Base-by-base conservation (phyloP, 2,329 filamentous ascomycete species). In the Rhynchosporium agropyri region DNA sequence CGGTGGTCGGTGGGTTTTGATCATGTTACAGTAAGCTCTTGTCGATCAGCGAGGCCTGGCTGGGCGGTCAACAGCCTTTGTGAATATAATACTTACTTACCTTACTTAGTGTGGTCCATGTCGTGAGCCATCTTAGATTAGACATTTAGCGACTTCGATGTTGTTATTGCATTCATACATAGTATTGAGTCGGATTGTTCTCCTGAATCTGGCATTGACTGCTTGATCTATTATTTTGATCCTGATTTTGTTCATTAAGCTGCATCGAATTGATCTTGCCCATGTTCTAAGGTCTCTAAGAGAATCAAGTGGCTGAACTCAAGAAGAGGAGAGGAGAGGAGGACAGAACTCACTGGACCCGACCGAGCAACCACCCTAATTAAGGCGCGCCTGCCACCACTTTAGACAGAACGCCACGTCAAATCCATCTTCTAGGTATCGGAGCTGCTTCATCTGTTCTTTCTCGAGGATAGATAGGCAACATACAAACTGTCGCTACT, bases 341-440 rank as follows among this genome's bases (percentile, higher is more conserved):
- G 20, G 20, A 20, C 20, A 20, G 20, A 20, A 53, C 50, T 53
- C 33, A 53, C 31, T 33, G 50, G 38, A 53, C 31, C 20, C 20
- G 20, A 20, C 20, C 20, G 20, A 20, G 20, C 20, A 20, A 38
- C 20, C 50, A 38, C 36, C 50, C 50, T 38, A 53, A 53, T 33
- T 28, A 51, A 51, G 49, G 13, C 20, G 38, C 49, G 49, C 49
- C 49, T 53, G 50, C 50, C 50, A 53, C 50, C 50, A 53, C 50
- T 53, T 53, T 53, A 51, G 50, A 53, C 31, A 53, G 50, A 53
- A 20, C 50, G 50, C 50, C 50, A 53, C 50, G 50, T 33, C 50
- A 31, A 53, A 38, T 53, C 20, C 20, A 20, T 20, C 20, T 26
- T n/a, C 50, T 53, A 8, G 50, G 38, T 53, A 12, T 33, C 50